Evolutionary conservation across 345 rosid genomes (phyloP).

Genomic region (Acer saccharum): DNA sequence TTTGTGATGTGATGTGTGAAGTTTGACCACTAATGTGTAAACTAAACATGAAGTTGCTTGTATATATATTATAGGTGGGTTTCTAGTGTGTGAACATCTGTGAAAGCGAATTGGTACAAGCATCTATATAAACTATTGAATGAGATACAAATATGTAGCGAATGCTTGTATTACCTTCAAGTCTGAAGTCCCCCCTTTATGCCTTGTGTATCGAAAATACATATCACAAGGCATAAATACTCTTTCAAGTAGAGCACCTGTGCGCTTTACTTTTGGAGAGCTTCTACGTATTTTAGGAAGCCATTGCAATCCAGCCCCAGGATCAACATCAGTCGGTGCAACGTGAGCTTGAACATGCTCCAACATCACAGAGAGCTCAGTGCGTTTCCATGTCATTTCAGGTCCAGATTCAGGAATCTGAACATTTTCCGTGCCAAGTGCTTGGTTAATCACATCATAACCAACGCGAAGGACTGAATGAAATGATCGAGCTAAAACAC

Average conservation of each 20-base stretch:
- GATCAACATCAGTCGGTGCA: slow-evolving; percentile 99
- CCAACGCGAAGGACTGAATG: slow-evolving; percentile 91
- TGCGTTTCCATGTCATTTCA: slow-evolving; percentile 92
- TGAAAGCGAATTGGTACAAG: slow-evolving; percentile 2
- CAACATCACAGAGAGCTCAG: slow-evolving; percentile 93
- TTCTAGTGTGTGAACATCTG: background rate
- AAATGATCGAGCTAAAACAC: slow-evolving; percentile 91
- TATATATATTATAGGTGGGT: background rate
- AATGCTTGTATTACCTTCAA: slow-evolving; percentile 63
- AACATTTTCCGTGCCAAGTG: slow-evolving; percentile 67
- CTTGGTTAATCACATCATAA: slow-evolving; percentile 84
- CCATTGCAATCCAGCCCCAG: slow-evolving; percentile 99
- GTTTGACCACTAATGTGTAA: background rate
- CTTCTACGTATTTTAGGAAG: slow-evolving; percentile 85
- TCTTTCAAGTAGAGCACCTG: slow-evolving; percentile 97
- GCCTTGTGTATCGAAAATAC: slow-evolving; percentile 93
- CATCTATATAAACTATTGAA: slow-evolving; percentile 12
- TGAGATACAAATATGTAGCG: slow-evolving; percentile 6
- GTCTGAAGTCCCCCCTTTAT: slow-evolving; percentile 96
- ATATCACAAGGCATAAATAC: slow-evolving; percentile 99
- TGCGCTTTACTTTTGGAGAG: slow-evolving; percentile 94
- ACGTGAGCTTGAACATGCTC: slow-evolving; percentile 99
- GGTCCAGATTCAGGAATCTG: slow-evolving; percentile 76
- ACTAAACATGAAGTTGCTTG: background rate
- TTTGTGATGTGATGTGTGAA: background rate